phyloP scores from a whole-genome alignment of 192 early-diverging fungal genomes.

The Rhizophagus sp. region DNA sequence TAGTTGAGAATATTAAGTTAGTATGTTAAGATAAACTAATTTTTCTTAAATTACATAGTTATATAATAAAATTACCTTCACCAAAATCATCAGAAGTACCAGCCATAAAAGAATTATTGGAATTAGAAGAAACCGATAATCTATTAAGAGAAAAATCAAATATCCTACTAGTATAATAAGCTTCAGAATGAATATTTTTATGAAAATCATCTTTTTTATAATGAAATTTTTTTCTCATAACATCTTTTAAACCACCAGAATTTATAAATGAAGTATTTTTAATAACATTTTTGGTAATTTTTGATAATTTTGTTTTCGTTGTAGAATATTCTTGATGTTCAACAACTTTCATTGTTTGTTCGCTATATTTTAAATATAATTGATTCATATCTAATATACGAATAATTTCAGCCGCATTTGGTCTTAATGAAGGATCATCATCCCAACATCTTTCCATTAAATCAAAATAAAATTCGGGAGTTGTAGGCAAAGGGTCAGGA shows the following conservation, averaged over 20 bases:
- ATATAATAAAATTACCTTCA: background rate
- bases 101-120: background rate
- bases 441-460: slow-evolving; percentile 45
- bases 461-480: slow-evolving; percentile 36
- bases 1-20: background rate
- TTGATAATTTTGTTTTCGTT: background rate
- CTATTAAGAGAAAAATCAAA: background rate
- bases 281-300: background rate
- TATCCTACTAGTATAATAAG: background rate
- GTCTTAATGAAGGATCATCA: slow-evolving; percentile 32
- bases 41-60: background rate
- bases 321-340: background rate
- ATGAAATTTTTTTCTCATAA: background rate
- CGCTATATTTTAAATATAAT: background rate
- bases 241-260: background rate
- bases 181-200: background rate
- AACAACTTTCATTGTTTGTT: background rate
- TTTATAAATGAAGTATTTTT: background rate
- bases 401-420: background rate
- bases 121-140: background rate
- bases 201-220: background rate
- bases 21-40: no score
- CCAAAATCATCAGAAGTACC: background rate
- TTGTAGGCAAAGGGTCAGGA: slow-evolving; percentile 36
- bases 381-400: background rate